Evolutionary conservation across 805 yeast species (phyloP).

Genomic region (Komagataella ulmi): DNA sequence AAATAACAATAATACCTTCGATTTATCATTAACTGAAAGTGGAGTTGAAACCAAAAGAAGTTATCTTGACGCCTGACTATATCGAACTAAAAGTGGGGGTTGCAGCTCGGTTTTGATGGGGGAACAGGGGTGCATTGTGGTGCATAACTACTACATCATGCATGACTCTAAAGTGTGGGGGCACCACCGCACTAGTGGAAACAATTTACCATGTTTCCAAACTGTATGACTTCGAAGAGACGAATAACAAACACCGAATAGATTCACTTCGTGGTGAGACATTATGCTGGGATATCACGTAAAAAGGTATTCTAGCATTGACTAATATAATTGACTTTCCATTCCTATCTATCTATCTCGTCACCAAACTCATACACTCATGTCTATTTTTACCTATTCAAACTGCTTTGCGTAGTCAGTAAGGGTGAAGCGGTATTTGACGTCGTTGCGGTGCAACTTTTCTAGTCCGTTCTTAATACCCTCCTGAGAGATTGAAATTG

Average conservation of each 20-base stretch:
- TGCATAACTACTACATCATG: not conserved
- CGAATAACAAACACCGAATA: no score
- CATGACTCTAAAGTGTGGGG: not conserved
- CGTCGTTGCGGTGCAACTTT: constrained; percentile 40
- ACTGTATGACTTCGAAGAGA: no score
- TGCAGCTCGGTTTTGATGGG: not conserved
- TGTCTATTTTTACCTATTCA: not conserved
- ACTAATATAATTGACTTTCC: not conserved
- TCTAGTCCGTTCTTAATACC: constrained; percentile 42
- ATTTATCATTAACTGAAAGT: not conserved
- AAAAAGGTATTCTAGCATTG: no score
- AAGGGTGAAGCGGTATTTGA: constrained; percentile 52
- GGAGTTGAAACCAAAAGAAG: not conserved
- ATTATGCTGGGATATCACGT: no score
- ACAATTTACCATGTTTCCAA: not conserved
- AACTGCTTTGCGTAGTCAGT: constrained; percentile 39
- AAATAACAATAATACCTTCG: not conserved
- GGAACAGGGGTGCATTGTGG: not conserved
- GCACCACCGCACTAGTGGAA: not conserved
- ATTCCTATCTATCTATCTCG: not conserved
- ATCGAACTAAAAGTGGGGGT: not conserved
- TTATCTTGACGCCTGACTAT: not conserved
- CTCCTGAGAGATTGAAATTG: constrained; percentile 36
- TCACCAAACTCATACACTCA: no score
- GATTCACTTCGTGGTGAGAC: no score